phyloP scores from a whole-genome alignment of 306 rosid species.

The Hippophae tibetana region DNA sequence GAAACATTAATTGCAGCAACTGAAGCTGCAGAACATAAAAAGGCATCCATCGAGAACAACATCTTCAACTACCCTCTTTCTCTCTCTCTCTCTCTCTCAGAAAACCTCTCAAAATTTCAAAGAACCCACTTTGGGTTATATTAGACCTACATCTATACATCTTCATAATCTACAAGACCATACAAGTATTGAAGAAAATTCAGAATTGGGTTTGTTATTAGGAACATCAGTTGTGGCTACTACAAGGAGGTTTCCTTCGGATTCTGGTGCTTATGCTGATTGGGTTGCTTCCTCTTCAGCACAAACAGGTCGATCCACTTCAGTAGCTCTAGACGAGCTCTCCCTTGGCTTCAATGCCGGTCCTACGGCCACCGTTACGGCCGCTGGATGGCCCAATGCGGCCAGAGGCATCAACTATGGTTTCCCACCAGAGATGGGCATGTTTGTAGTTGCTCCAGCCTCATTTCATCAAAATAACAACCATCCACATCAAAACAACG shows the following conservation, averaged over 20 bases:
- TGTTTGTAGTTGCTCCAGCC: constrained; percentile 73
- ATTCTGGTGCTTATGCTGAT: constrained; percentile 89
- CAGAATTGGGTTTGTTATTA: constrained; percentile 8
- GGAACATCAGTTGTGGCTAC: constrained; percentile 88
- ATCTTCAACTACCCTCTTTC: constrained; percentile 10
- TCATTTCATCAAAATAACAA: constrained; percentile 35
- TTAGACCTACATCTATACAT: constrained; percentile 33
- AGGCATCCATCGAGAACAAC: constrained; percentile 6
- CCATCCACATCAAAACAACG: constrained; percentile 23
- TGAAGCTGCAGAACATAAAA: background rate
- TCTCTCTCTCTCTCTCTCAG: constrained; percentile 1
- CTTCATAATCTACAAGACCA: constrained; percentile 17
- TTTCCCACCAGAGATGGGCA: constrained; percentile 56
- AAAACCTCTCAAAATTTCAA: constrained; percentile 22
- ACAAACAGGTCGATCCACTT: background rate
- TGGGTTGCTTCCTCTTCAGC: constrained; percentile 63
- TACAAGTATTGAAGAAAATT: background rate
- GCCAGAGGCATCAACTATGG: constrained; percentile 34
- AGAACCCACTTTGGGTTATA: constrained; percentile 47
- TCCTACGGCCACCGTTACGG: constrained; percentile 30
- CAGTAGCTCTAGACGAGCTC: constrained; percentile 51
- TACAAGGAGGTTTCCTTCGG: constrained; percentile 86
- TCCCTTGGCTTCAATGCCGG: constrained; percentile 91
- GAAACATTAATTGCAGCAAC: constrained; percentile 12
- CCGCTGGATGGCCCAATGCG: constrained; percentile 41